A percentile compares a stretch with the other conserved stretches of the same genome.
phyloP scores from a whole-genome alignment of 2,329 filamentous ascomycete genomes.

The Fragosphaeria purpurea region DNA sequence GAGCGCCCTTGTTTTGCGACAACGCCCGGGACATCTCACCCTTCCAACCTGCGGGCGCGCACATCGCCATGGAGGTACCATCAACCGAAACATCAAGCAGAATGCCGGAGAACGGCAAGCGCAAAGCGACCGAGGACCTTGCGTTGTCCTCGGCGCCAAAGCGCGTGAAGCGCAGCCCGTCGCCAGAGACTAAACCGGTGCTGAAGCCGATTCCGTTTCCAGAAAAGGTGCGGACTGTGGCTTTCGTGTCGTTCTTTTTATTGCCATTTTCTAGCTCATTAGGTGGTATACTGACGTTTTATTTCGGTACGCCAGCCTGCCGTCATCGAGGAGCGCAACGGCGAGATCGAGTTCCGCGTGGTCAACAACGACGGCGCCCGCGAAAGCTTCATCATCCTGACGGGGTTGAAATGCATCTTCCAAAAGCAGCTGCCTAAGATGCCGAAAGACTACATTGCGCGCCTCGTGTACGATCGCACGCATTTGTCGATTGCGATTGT shows the following conservation, averaged over 20 bases:
- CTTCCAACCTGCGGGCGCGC: too few relatives aligned
- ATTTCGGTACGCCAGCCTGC: slow-evolving; percentile 44
- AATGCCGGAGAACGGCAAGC: slow-evolving; percentile 40
- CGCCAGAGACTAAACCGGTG: slow-evolving; percentile 28
- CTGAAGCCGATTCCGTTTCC: slow-evolving; percentile 72
- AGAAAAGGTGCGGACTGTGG: slow-evolving; percentile 55
- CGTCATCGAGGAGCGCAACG: slow-evolving; percentile 84
- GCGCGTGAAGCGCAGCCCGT: slow-evolving; percentile 47
- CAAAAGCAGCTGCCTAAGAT: slow-evolving; percentile 98
- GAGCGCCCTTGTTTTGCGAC: too few relatives aligned
- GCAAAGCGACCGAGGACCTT: slow-evolving; percentile 61
- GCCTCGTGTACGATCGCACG: slow-evolving; percentile 92
- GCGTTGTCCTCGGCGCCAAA: slow-evolving; percentile 53
- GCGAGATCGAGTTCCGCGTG: slow-evolving; percentile 92
- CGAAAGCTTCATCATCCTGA: slow-evolving; percentile 88
- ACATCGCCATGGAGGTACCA: slow-evolving; percentile 2
- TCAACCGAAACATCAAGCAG: background rate
- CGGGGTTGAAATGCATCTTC: slow-evolving; percentile 93
- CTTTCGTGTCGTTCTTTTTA: background rate
- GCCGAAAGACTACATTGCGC: slow-evolving; percentile 98
- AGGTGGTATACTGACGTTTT: too few relatives aligned
- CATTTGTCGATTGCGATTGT: slow-evolving; percentile 96
- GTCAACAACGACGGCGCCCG: slow-evolving; percentile 91
- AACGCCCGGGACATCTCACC: background rate
- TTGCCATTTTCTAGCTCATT: background rate